Percentiles rank a stretch among this genome's conserved stretches.
phyloP scores from a whole-genome alignment of 129 eudicot genomes.

The Pseudognaphalium luteoalbum region DNA sequence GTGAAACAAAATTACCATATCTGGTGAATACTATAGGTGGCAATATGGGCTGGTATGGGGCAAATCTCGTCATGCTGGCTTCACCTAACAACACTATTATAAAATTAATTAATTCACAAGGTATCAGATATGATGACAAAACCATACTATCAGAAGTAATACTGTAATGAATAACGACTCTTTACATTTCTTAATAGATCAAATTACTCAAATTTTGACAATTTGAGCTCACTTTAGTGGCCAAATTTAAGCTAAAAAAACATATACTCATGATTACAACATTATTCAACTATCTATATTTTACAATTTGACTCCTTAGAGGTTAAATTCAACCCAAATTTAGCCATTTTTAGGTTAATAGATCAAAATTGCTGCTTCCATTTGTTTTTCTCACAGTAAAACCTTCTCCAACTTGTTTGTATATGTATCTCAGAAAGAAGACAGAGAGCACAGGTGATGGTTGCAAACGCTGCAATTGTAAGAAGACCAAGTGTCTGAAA shows the following conservation, averaged over 20 bases:
- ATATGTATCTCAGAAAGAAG: conserved; percentile 35
- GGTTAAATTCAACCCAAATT: background rate
- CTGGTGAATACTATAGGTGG: background rate
- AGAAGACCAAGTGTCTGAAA: conserved; percentile 76
- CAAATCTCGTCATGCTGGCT: background rate
- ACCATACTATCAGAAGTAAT: background rate
- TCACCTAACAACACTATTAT: background rate
- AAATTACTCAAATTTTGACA: background rate
- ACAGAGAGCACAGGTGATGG: conserved; percentile 41
- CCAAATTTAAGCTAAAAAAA: background rate
- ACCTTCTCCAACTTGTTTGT: conserved; percentile 5
- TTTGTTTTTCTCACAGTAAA: background rate
- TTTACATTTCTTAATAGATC: background rate
- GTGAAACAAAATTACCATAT: background rate
- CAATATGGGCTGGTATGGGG: conserved; percentile 5
- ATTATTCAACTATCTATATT: background rate
- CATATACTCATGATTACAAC: background rate
- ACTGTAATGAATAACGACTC: background rate
- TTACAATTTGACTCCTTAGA: background rate
- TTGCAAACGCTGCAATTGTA: conserved; percentile 79
- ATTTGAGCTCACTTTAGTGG: background rate
- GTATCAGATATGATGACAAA: background rate
- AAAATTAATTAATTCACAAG: background rate
- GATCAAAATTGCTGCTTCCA: background rate
- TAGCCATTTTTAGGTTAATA: background rate